Conservation (phyloP, 2,329 filamentous ascomycete species). For the Diplocarpon mali region DNA sequence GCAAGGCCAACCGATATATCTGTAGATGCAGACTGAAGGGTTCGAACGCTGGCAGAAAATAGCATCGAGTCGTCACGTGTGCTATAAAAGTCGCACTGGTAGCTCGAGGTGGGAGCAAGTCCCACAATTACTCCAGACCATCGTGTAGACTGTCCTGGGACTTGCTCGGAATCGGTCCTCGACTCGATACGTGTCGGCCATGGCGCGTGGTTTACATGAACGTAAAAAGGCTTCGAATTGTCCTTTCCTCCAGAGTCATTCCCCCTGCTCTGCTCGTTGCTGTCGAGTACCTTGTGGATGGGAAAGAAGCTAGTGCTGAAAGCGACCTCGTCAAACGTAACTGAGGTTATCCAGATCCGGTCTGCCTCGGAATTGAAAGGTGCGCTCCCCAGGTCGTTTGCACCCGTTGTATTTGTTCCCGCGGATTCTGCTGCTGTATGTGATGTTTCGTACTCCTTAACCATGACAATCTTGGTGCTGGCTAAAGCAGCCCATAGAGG, state of each 20-base stretch:
- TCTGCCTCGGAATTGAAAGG: conserved; percentile 59
- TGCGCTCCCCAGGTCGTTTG: conserved; percentile 66
- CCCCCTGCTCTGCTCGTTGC: conserved; percentile 29
- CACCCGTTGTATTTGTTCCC: conserved; percentile 64
- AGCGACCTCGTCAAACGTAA: conserved; percentile 66
- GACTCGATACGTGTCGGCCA: conserved; percentile 67
- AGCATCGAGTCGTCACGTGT: conserved; percentile 53
- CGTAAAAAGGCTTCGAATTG: conserved; percentile 64
- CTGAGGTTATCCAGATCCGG: conserved; percentile 72
- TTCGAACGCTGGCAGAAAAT: conserved; percentile 57
- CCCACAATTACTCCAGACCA: conserved; percentile 66
- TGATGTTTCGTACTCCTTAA: conserved; percentile 82
- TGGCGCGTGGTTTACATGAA: conserved; percentile 65
- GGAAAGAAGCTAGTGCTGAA: conserved; percentile 62
- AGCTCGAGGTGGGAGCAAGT: conserved; percentile 61
- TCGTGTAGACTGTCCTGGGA: conserved; percentile 36
- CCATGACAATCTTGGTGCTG: conserved; percentile 92
- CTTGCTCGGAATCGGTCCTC: conserved; percentile 29
- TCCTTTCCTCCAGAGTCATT: conserved; percentile 41
- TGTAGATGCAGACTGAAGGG: conserved; percentile 19
- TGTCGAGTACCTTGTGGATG: conserved; percentile 27
- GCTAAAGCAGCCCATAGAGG: conserved; percentile 90
- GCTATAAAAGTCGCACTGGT: conserved; percentile 68
- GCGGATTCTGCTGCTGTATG: conserved; percentile 62
- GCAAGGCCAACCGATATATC: conserved; percentile 25